Evolutionary conservation across 2,329 filamentous ascomycete genomes (phyloP).

Genomic region (Nemania abortiva): DNA sequence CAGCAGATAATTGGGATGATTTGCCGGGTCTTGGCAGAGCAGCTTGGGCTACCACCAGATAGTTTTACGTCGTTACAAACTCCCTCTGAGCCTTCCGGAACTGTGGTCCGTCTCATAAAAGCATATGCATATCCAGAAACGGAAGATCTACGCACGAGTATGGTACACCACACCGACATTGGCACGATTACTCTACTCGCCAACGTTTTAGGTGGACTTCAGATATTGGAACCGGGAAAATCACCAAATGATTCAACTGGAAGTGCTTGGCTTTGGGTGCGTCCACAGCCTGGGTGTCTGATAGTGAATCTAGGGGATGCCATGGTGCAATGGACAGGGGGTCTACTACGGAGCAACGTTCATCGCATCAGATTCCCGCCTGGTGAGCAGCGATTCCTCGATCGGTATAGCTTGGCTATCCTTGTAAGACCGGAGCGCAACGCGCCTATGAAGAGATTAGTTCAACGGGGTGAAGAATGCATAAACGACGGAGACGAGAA

Average conservation of each 20-base stretch:
- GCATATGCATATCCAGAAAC: background rate
- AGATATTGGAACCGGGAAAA: background rate
- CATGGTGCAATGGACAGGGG: constrained; percentile 46
- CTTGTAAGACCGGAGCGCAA: constrained; percentile 35
- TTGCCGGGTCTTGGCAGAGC: no score
- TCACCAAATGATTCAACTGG: background rate
- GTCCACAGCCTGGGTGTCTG: constrained; percentile 43
- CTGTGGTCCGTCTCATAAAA: background rate
- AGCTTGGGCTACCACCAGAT: no score
- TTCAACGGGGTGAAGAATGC: no score
- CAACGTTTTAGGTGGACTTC: background rate
- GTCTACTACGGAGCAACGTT: constrained; percentile 45
- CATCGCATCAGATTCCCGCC: constrained; percentile 42
- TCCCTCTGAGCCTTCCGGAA: background rate
- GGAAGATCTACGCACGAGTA: background rate
- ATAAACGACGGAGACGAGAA: no score
- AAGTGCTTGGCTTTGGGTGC: constrained; percentile 42
- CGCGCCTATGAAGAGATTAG: constrained; percentile 38
- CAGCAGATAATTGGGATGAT: no score
- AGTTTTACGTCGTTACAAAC: no score
- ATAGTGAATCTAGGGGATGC: constrained; percentile 47
- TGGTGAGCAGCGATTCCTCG: constrained; percentile 43
- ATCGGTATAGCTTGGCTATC: constrained; percentile 36
- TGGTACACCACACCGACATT: background rate
- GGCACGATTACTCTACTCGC: background rate